A percentile compares a stretch with the other conserved stretches of the same genome.
Conservation (phyloP, 2,329 filamentous ascomycete genomes). For the Cladophialophora exuberans region DNA sequence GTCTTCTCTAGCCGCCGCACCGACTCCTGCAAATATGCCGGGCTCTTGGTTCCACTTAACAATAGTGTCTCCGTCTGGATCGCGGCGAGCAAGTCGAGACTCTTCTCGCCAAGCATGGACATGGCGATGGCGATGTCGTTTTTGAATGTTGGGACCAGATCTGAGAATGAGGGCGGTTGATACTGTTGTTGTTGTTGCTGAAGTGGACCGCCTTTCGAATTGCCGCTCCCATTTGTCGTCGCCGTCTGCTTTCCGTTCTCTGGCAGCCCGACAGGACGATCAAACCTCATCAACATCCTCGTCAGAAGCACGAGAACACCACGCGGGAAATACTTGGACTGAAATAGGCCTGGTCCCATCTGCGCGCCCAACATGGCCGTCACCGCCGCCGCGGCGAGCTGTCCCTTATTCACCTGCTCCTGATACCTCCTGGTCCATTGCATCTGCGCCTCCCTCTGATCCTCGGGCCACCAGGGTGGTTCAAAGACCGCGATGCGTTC, state of each 20-base stretch:
- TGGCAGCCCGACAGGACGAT: conserved; percentile 5
- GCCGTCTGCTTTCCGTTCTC: background rate
- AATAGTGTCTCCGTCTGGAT: conserved; percentile 14
- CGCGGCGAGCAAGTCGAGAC: conserved; percentile 5
- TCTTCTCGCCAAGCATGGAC: conserved; percentile 14
- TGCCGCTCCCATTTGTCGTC: background rate
- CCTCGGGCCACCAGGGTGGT: conserved; percentile 19
- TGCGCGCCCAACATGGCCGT: conserved; percentile 21
- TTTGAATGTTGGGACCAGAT: conserved; percentile 12
- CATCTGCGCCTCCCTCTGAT: conserved; percentile 11
- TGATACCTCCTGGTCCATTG: conserved; percentile 14
- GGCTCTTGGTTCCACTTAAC: conserved; percentile 14
- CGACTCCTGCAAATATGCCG: conserved; percentile 13
- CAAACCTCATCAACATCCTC: conserved; percentile 13
- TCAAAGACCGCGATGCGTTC: conserved; percentile 20
- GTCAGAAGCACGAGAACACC: conserved; percentile 9
- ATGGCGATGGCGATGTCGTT: conserved; percentile 16
- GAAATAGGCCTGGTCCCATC: conserved; percentile 19
- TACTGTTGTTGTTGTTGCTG: background rate
- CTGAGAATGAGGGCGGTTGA: conserved; percentile 4
- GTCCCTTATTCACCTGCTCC: conserved; percentile 11
- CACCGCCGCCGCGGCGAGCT: conserved; percentile 15
- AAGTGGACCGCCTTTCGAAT: too few species aligned
- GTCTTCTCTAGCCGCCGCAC: conserved; percentile 17
- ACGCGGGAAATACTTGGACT: conserved; percentile 18